phyloP scores from a whole-genome alignment of 306 rosid species.

The Notholithocarpus densiflorus region DNA sequence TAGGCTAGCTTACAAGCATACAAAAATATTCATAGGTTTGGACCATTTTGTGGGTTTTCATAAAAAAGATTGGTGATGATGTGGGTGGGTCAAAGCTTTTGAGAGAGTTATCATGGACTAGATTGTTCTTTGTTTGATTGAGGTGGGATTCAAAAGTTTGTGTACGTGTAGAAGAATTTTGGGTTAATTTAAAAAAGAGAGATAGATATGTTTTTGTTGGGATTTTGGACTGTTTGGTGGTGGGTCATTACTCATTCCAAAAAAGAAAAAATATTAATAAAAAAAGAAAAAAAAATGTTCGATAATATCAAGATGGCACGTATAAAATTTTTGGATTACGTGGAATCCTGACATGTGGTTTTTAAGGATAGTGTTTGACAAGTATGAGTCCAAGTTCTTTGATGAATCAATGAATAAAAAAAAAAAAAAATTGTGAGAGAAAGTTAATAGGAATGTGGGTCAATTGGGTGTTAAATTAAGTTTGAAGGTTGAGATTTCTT shows the following conservation, averaged over 20 bases:
- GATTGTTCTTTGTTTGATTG: slow-evolving; percentile 26
- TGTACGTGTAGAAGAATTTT: slow-evolving; percentile 50
- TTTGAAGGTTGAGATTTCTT: slow-evolving; percentile 3
- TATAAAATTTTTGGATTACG: not conserved
- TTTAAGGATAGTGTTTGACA: not conserved
- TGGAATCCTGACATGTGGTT: not conserved
- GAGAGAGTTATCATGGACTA: slow-evolving; percentile 25
- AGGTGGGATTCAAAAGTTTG: slow-evolving; percentile 26
- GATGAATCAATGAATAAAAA: not conserved
- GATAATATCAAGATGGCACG: slow-evolving; percentile 12
- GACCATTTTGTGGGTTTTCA: slow-evolving; percentile 3
- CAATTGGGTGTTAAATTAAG: slow-evolving; percentile 22
- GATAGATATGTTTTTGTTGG: slow-evolving; percentile 3
- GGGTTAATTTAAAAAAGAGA: not conserved
- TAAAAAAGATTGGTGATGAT: slow-evolving; percentile 21
- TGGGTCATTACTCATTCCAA: not conserved
- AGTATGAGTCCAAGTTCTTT: not conserved
- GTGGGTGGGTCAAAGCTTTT: slow-evolving; percentile 37
- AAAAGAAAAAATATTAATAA: too few relatives aligned
- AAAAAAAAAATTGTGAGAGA: not conserved
- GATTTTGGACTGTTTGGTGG: not conserved
- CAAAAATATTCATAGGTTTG: not conserved
- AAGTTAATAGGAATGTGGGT: not conserved
- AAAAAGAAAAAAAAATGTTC: not conserved
- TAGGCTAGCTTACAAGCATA: slow-evolving; percentile 33